phyloP scores from a whole-genome alignment of 202 grass and related monocot genomes.

The Schoenoplectus tabernaemontani region DNA sequence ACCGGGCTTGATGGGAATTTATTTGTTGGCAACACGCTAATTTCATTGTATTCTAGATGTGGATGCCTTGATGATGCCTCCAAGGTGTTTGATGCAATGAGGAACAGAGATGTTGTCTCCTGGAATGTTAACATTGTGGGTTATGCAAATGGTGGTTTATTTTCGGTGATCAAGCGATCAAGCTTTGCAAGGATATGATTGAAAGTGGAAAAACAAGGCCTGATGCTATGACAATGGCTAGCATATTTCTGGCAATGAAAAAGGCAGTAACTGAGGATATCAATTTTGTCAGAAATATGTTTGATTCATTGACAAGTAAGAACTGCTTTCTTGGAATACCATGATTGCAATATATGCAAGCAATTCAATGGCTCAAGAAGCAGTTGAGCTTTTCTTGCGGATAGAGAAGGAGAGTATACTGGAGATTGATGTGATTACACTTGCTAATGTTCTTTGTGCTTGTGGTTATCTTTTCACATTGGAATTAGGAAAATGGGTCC shows the following conservation, averaged over 20 bases:
- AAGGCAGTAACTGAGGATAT: slow-evolving; percentile 37
- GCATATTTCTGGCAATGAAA: slow-evolving; percentile 46
- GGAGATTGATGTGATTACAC: slow-evolving; percentile 47
- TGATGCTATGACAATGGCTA: slow-evolving; percentile 65
- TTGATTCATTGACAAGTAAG: slow-evolving; percentile 45
- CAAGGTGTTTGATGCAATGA: slow-evolving; percentile 56
- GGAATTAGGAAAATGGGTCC: slow-evolving; percentile 46
- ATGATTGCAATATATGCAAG: slow-evolving; percentile 70
- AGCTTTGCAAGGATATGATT: slow-evolving; percentile 41
- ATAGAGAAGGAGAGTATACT: slow-evolving; percentile 49
- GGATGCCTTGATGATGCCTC: slow-evolving; percentile 33
- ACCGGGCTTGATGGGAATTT: slow-evolving; percentile 41
- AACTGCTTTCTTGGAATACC: slow-evolving; percentile 66
- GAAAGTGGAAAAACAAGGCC: slow-evolving; percentile 24
- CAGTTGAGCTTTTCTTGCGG: slow-evolving; percentile 42
- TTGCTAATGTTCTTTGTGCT: slow-evolving; percentile 53
- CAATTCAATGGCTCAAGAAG: slow-evolving; percentile 48
- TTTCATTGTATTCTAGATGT: slow-evolving; percentile 57
- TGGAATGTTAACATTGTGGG: slow-evolving; percentile 76
- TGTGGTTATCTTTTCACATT: slow-evolving; percentile 60
- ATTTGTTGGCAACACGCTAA: slow-evolving; percentile 48
- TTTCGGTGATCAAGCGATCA: slow-evolving; percentile 32
- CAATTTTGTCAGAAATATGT: slow-evolving; percentile 27
- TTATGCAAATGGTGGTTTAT: slow-evolving; percentile 27
- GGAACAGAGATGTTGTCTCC: slow-evolving; percentile 43